A percentile compares a stretch with the other conserved stretches of the same genome.
These are phyloP conservation scores for Ustilago esculenta DNA, from an alignment of 1,284 basidiomycete genomes.

Conservation along the genomic window DNA sequence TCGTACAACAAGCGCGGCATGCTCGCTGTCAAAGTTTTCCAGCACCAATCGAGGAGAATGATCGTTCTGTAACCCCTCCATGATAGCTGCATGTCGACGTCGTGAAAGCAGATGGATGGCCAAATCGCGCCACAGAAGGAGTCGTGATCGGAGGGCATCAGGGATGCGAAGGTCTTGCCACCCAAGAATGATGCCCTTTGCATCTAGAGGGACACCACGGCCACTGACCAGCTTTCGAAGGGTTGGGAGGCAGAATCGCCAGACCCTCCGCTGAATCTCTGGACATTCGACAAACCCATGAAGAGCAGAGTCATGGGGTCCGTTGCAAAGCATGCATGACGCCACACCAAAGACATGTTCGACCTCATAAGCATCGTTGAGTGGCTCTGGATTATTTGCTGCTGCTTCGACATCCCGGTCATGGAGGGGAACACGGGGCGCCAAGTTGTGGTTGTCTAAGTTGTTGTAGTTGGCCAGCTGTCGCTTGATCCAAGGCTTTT, in stretches of 20 bases:
- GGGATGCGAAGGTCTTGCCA: conserved; percentile 1
- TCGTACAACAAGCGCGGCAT: no score
- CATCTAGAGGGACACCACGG: background rate
- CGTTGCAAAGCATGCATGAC: no score
- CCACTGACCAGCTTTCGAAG: background rate
- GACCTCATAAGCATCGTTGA: background rate
- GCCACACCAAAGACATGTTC: conserved; percentile 1
- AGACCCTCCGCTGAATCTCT: no score
- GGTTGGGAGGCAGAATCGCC: no score
- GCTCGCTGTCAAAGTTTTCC: background rate
- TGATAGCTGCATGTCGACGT: background rate
- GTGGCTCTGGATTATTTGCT: background rate
- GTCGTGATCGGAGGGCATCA: background rate
- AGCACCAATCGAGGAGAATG: background rate
- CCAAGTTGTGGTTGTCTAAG: background rate
- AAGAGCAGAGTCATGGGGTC: no score
- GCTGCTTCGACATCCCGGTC: background rate
- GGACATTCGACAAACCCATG: no score
- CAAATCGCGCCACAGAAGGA: background rate
- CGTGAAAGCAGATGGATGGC: background rate
- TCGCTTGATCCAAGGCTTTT: background rate
- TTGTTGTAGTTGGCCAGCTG: background rate
- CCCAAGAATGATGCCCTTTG: background rate
- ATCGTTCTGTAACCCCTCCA: background rate
- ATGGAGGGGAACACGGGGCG: background rate